phyloP scores from a whole-genome alignment of 2,329 filamentous ascomycete species.

The Domatiomyces catenatus region DNA sequence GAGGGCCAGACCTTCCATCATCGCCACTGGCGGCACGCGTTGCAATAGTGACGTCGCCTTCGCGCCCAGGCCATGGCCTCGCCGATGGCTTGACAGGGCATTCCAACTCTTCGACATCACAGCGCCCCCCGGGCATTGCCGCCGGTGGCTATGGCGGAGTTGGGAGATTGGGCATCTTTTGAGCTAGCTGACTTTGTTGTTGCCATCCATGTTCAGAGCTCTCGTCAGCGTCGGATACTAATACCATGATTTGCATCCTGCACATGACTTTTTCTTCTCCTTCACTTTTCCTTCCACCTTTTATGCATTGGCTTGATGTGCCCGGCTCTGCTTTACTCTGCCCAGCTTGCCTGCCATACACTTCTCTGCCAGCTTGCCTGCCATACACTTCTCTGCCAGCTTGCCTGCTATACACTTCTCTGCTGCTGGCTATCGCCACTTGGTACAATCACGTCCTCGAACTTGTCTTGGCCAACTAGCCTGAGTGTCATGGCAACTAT shows the following conservation, averaged over 20 bases:
- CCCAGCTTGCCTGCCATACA: too few species aligned
- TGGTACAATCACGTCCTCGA: constrained; percentile 86
- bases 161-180: neutral
- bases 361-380: constrained; percentile 1
- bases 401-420: neutral
- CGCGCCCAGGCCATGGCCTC: neutral
- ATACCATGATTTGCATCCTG: neutral
- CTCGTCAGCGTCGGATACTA: neutral
- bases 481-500: constrained; percentile 57
- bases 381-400: neutral
- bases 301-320: neutral
- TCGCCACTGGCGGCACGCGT: constrained; percentile 12
- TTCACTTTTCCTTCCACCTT: neutral
- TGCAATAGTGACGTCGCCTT: constrained; percentile 20
- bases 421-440: constrained; percentile 39
- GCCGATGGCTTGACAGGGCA: neutral
- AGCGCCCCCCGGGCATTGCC: neutral
- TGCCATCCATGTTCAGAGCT: neutral
- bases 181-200: neutral
- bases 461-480: constrained; percentile 89
- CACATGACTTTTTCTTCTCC: neutral
- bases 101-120: constrained; percentile 1
- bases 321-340: neutral
- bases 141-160: neutral
- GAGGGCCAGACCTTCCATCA: neutral